A percentile compares a stretch with the other conserved stretches of the same genome.
Conservation (phyloP, 768 basidiomycete genomes). For the Infundibulicybe gibba region DNA sequence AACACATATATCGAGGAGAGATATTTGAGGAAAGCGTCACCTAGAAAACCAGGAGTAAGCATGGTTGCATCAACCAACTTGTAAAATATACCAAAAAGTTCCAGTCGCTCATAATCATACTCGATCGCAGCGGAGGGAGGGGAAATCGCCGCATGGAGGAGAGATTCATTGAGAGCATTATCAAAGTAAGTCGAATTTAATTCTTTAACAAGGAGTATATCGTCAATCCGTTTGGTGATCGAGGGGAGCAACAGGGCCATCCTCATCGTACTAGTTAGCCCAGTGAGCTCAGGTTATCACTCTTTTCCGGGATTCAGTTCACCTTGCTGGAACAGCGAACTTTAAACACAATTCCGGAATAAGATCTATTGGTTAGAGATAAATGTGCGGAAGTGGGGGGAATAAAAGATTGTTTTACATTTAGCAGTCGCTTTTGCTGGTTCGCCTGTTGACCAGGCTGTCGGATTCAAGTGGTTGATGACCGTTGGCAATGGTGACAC, state of each 20-base stretch:
- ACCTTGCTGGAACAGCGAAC: slow-evolving; percentile 74
- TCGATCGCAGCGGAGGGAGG: slow-evolving; percentile 68
- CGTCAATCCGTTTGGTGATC: slow-evolving; percentile 67
- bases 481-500: slow-evolving; percentile 48
- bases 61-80: slow-evolving; percentile 1
- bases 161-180: slow-evolving; percentile 54
- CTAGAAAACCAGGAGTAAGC: slow-evolving; percentile 27
- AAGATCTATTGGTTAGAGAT: slow-evolving; percentile 44
- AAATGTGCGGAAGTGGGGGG: too few species aligned
- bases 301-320: neutral
- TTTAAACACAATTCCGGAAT: slow-evolving; percentile 82
- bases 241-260: slow-evolving; percentile 74
- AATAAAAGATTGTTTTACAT: slow-evolving; percentile 33
- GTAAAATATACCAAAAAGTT: slow-evolving; percentile 62
- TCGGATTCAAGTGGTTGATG: slow-evolving; percentile 60
- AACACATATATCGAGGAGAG: slow-evolving; percentile 72
- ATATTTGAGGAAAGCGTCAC: slow-evolving; percentile 84
- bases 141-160: slow-evolving; percentile 64
- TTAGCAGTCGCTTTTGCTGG: slow-evolving; percentile 44
- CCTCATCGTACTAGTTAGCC: slow-evolving; percentile 50
- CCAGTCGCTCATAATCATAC: slow-evolving; percentile 80
- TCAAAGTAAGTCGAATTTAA: slow-evolving; percentile 68
- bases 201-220: slow-evolving; percentile 73
- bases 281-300: slow-evolving; percentile 1
- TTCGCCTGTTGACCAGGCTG: slow-evolving; percentile 32